Evolutionary conservation across 129 eudicot genomes (phyloP).

Genomic region (Silybum marianum): DNA sequence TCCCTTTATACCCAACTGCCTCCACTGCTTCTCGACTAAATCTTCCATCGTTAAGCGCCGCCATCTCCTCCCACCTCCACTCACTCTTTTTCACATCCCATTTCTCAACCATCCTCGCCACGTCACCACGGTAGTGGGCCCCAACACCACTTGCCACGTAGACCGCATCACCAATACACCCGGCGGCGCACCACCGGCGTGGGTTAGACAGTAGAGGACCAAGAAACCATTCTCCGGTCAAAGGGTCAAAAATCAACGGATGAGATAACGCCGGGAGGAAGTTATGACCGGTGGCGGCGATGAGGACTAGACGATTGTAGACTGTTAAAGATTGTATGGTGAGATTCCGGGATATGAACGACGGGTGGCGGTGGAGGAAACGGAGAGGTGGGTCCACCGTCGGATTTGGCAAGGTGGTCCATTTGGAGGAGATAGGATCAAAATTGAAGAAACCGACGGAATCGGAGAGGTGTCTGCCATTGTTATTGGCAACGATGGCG

Average conservation of each 20-base stretch:
- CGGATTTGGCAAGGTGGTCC: conserved; percentile 52
- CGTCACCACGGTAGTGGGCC: conserved; percentile 45
- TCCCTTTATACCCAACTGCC: conserved; percentile 55
- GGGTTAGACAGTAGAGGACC: conserved; percentile 59
- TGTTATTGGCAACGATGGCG: conserved; percentile 30
- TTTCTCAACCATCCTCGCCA: conserved; percentile 55
- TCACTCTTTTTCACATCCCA: conserved; percentile 50
- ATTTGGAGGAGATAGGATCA: conserved; percentile 49
- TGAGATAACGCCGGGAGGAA: conserved; percentile 49
- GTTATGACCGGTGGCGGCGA: conserved; percentile 52
- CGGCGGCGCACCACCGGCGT: conserved; percentile 64
- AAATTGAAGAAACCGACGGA: conserved; percentile 38
- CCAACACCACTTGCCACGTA: conserved; percentile 67
- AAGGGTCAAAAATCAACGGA: conserved; percentile 56
- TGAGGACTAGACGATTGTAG: conserved; percentile 39
- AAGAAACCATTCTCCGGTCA: conserved; percentile 42
- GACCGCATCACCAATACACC: conserved; percentile 29
- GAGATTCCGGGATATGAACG: conserved; percentile 57
- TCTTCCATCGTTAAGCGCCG: conserved; percentile 43
- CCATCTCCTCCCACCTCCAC: conserved; percentile 67
- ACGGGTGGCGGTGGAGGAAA: conserved; percentile 59
- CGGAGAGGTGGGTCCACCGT: conserved; percentile 40
- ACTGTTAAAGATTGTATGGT: conserved; percentile 51
- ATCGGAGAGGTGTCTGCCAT: not conserved
- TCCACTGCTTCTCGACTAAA: conserved; percentile 71